Evolutionary conservation across 148 eudicot genomes (phyloP).

Genomic region (Pouteria glomerata): DNA sequence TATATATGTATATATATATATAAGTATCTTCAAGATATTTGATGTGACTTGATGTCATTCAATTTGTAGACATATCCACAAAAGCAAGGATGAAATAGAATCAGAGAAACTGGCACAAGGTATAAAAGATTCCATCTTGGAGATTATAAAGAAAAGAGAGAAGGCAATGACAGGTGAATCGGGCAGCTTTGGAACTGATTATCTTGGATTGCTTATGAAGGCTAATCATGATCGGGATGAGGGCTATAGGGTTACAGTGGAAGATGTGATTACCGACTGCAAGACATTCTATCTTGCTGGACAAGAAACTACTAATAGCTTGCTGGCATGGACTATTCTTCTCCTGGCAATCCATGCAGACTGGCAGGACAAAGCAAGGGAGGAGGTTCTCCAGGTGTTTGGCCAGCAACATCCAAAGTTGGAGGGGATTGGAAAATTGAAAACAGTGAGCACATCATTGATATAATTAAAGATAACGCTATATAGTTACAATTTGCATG

Average conservation of each 20-base stretch:
- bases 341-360: constrained; percentile 2
- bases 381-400: not conserved
- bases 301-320: not conserved
- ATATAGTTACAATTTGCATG: no score
- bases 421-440: constrained; percentile 9
- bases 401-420: not conserved
- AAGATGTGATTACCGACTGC: not conserved
- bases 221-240: not conserved
- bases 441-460: not conserved
- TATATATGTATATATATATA: no score
- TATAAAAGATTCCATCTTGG: constrained; percentile 30
- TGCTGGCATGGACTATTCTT: not conserved
- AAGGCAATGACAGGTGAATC: constrained; percentile 7
- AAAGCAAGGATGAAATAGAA: constrained; percentile 32
- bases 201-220: constrained; percentile 3
- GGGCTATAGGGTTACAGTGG: not conserved
- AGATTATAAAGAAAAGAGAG: constrained; percentile 26
- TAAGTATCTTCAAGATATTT: no score
- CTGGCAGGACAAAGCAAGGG: constrained; percentile 13
- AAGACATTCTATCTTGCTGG: constrained; percentile 3
- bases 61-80: no score
- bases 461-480: no score
- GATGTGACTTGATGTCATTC: no score
- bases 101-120: constrained; percentile 31
- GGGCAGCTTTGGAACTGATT: constrained; percentile 16